Evolutionary conservation across 495 filamentous ascomycete species (phyloP), one percentile per base, ranked within the genome.

Genomic region (Penicillium canescens): DNA sequence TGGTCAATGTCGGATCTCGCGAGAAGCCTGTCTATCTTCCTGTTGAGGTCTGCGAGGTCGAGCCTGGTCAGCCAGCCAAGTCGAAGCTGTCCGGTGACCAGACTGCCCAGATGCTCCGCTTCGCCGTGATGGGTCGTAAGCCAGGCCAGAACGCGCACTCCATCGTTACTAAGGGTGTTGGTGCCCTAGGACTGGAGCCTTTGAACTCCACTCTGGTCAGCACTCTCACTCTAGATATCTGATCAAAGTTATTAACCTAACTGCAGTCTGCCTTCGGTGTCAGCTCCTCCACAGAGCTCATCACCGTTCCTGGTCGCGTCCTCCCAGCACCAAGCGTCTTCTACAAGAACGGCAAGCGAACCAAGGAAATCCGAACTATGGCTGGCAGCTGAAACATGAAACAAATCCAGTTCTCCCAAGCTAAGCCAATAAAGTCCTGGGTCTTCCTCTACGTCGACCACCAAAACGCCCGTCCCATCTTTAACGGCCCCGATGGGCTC

Each of bases 1-100:
- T 93, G 4, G 69, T 96, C 51, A 92, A 95, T 60, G 76, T 87
- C 11, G 89, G 89, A 5, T 84, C 67, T 14, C 61, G 46, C 1
- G 65, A 73, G 0, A 79, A 76, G 20, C 86, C 90, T 0, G 73
- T 72, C 18, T 93, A 87, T 56, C 59, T 90, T 41, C 84, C 90
- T 0, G 77, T 83, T 1, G 88, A 95, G 56, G 68, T 86, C 6
- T 85, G 86, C 59, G 60, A 60, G 3, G 79, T 95, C 7, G 56
- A 85, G 4, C 79, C 82, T 7, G 90, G 90, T 0, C 90, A 96
- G 62, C 58, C 80, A 9, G 65, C 85, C 13, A 74, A 75, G 51
- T 60, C 71, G 1, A 83, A 84, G 64, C 75, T 91, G 20, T 66
- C 60, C 12, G 67, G 75, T 0, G 63, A 71, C 3, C 88, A 91